Conservation (phyloP, 495 filamentous ascomycete genomes). For the Xylaria cubensis region DNA sequence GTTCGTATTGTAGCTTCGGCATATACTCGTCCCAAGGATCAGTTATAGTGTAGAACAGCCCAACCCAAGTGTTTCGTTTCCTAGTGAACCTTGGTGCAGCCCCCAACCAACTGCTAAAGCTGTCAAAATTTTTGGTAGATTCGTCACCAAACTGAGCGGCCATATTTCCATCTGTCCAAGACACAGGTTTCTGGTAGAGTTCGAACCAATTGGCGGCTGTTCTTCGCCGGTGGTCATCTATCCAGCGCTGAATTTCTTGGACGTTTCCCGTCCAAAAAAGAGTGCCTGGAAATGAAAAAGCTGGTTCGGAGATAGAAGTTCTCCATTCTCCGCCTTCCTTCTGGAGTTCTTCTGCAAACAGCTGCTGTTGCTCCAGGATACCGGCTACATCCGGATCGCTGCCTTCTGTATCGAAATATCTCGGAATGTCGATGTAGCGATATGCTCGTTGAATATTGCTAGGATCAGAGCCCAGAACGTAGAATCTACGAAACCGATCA, state of each 20-base stretch:
- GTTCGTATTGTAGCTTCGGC: constrained; percentile 27
- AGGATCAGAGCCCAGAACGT: constrained; percentile 52
- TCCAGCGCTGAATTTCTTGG: constrained; percentile 26
- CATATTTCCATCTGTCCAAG: constrained; percentile 47
- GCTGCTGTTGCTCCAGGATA: constrained; percentile 11
- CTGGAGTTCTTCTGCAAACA: constrained; percentile 2
- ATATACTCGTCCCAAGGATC: constrained; percentile 43
- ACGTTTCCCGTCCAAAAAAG: constrained; percentile 23
- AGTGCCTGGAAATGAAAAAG: constrained; percentile 25
- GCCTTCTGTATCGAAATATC: constrained; percentile 45
- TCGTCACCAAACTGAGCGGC: constrained; percentile 47
- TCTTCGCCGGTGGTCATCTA: neutral
- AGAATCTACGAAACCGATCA: constrained; percentile 55
- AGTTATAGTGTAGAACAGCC: constrained; percentile 55
- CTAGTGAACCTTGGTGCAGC: constrained; percentile 31
- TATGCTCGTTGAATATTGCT: constrained; percentile 41
- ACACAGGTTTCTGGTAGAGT: constrained; percentile 45
- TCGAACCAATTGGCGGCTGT: constrained; percentile 23
- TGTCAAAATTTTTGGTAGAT: constrained; percentile 31
- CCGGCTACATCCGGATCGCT: constrained; percentile 46
- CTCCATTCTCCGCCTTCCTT: constrained; percentile 13
- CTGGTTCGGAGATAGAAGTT: constrained; percentile 13
- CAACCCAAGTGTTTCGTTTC: constrained; percentile 45
- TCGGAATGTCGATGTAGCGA: constrained; percentile 46
- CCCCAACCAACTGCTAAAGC: constrained; percentile 46